Evolutionary conservation across 2,329 filamentous ascomycete genomes (phyloP), one percentile per base, ranked within the genome.

Genomic region (Cordyceps fumosorosea): DNA sequence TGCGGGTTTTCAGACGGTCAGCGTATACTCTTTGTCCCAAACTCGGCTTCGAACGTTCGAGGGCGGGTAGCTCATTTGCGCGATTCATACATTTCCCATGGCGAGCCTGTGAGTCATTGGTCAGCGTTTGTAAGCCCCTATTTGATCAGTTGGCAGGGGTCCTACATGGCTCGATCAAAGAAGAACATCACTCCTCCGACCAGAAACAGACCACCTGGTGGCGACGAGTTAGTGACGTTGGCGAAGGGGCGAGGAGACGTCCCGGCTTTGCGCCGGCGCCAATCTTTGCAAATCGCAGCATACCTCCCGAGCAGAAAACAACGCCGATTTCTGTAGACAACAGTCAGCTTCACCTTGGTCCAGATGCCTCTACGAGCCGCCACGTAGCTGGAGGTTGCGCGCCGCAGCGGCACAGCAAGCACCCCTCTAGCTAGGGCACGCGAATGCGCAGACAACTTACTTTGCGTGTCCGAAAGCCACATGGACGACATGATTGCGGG

Each of bases 281-380:
- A 18, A 12, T 29, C 29, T 50, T 51, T 24, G 37, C 34, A 47
- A 45, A 26, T 56, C 34, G 60, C 60, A 68, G 89, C 90, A 69
- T 88, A 96, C 93, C 93, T 72, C 92, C 93, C 72, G 91, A 95
- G 84, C 95, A 98, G 81, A 99, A 99, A 74, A 93, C 91, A 66
- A 97, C 93, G 69, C 95, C 95, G 71, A 98, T 89, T 78, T 99
- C 95, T 98, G 71, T 69, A 55, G n/a, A 62, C 42, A 2, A 3
- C 63, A 60, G 71, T 79, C 63, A 79, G 75, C 66, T 59, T 67
- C 53, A n/a, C 29, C 29, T 18, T 44, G 47, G 12, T 18, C n/a
- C n/a, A n/a, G n/a, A n/a, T n/a, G n/a, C n/a, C n/a, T 22, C 3
- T 50, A 24, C 2, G 12, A 22, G 6, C 16, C 16, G 20, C 37